Conservation (phyloP, 257 asterid genomes). For the Buddleja alternifolia region DNA sequence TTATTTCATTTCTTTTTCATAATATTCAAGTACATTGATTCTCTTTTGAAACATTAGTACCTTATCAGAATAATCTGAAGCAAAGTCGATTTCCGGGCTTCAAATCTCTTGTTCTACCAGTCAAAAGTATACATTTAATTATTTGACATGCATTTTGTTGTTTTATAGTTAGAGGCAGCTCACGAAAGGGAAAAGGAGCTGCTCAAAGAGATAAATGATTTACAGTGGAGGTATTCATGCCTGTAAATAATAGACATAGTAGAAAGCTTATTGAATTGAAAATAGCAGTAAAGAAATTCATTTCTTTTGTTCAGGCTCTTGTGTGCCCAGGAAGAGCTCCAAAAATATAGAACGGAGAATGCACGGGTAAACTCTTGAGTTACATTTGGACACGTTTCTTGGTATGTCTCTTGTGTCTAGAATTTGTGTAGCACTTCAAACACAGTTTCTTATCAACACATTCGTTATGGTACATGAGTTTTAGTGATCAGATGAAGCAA, state of each 20-base stretch:
- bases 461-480: not conserved
- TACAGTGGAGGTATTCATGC: constrained; percentile 67
- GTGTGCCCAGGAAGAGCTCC: constrained; percentile 72
- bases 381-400: constrained; percentile 7
- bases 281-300: constrained; percentile 13
- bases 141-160: constrained; percentile 15
- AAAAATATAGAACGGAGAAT: constrained; percentile 59
- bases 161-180: constrained; percentile 73
- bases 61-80: too few relatives aligned
- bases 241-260: not conserved
- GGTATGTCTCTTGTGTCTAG: constrained; percentile 12
- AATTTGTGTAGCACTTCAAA: constrained; percentile 1
- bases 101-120: too few relatives aligned
- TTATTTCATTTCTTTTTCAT: too few relatives aligned
- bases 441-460: not conserved
- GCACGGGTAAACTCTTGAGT: constrained; percentile 42
- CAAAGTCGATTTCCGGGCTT: too few relatives aligned
- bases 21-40: too few relatives aligned
- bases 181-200: constrained; percentile 79
- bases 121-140: not conserved
- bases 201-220: constrained; percentile 70
- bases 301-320: constrained; percentile 42
- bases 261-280: constrained; percentile 16
- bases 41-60: too few relatives aligned
- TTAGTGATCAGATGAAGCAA: not conserved